Base-by-base conservation (phyloP, 768 basidiomycete species). In the Pleurotus ostreatus region DNA sequence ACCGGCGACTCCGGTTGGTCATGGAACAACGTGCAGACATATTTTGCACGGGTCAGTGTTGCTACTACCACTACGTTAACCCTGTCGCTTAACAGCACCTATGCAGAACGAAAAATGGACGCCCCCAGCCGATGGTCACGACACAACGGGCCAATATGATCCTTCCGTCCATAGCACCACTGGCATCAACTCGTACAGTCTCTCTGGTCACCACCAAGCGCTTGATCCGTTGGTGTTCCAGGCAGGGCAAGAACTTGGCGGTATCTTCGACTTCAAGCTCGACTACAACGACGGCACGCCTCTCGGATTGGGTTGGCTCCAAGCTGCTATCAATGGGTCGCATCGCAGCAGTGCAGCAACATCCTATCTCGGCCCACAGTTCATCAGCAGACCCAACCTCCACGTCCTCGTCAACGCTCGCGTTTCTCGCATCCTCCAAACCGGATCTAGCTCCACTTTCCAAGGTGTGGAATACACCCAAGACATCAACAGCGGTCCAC, bases 341-440 rank as follows among this genome's bases (percentile, higher is more conserved):
- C 62, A 63, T 40, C 57, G 71, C 22, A 69, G 68, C 25, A 71
- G 70, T 45, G 62, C 71, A 9, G 65, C 70, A 7, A 67, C 66
- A 3, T 63, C 66, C 0, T 74, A 71, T 49, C 62, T 74, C 9
- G 60, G 59, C 2, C 54, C 60, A 1, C 37, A 62, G 2, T 65
- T 69, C 38, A 51, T 65, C 1, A 45, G 58, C 3, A 51, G 72
- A 11, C 55, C 58, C 1, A 74, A 74, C 46, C 45, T 70, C 3
- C 66, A 70, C 39, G 65, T 74, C 37, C 44, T 74, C 15, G 46
- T 71, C 5, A 59, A 69, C 43, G 63, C 71, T 0, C 65, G 66
- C 7, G 68, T 70, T 12, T 63, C 67, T 2, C 64, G 69, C 3
- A 58, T 73, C 16, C 44, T 71, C 1, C 52, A 49, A 3, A 61